phyloP scores from a whole-genome alignment of 768 basidiomycete species.

The Imleria badia region DNA sequence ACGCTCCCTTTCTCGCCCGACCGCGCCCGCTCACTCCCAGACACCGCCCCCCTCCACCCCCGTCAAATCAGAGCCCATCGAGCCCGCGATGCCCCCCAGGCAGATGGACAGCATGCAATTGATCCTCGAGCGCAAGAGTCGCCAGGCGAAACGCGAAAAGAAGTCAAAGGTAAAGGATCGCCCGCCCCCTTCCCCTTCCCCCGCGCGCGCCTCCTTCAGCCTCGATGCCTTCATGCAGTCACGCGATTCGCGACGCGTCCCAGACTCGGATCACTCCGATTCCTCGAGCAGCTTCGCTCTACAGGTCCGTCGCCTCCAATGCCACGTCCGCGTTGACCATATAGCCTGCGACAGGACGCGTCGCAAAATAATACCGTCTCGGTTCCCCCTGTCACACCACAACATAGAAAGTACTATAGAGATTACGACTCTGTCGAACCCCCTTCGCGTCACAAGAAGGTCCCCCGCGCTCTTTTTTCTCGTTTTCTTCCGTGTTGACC shows the following conservation, averaged over 20 bases:
- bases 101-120: slow-evolving; percentile 75
- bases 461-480: slow-evolving; percentile 1
- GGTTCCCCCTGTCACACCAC: slow-evolving; percentile 53
- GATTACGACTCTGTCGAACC: slow-evolving; percentile 35
- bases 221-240: slow-evolving; percentile 50
- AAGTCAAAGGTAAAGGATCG: slow-evolving; percentile 48
- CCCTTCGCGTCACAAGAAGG: slow-evolving; percentile 32
- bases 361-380: slow-evolving; percentile 28
- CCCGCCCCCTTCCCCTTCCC: slow-evolving; percentile 52
- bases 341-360: slow-evolving; percentile 22
- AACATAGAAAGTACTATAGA: slow-evolving; percentile 61
- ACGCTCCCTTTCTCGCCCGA: slow-evolving; percentile 48
- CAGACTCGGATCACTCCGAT: slow-evolving; percentile 33
- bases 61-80: slow-evolving; percentile 61
- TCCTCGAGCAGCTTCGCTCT: slow-evolving; percentile 24
- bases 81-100: slow-evolving; percentile 48
- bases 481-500: slow-evolving; percentile 1
- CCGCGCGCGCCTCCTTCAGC: slow-evolving; percentile 45
- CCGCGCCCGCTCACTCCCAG: slow-evolving; percentile 39
- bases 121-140: slow-evolving; percentile 68
- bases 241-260: slow-evolving; percentile 53
- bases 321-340: slow-evolving; percentile 18
- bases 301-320: slow-evolving; percentile 41
- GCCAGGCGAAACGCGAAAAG: slow-evolving; percentile 54
- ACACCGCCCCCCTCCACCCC: slow-evolving; percentile 55